These are phyloP conservation scores for Beta lomatogona DNA, from an alignment of 179 eudicot genomes.

Conservation along the genomic window DNA sequence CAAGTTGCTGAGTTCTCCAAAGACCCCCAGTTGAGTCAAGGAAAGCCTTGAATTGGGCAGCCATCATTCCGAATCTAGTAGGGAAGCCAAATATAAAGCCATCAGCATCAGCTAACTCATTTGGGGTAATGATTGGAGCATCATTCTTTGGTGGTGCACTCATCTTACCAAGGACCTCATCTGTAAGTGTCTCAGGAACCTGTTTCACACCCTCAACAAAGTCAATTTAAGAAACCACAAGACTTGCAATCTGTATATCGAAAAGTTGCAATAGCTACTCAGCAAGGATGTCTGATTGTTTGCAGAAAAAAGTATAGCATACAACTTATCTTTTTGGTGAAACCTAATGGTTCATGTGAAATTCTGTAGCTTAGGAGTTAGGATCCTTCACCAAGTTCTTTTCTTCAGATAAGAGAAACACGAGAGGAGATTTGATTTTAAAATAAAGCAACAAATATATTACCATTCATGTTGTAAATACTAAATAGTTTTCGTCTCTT, in stretches of 20 bases:
- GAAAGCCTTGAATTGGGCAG: slow-evolving; percentile 81
- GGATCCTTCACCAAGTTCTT: background rate
- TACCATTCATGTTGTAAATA: too few relatives aligned
- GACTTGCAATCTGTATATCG: background rate
- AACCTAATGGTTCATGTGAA: background rate
- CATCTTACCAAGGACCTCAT: slow-evolving; percentile 70
- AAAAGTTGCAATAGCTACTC: background rate
- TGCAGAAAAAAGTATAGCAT: background rate
- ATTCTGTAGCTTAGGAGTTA: background rate
- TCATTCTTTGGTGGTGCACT: slow-evolving; percentile 65
- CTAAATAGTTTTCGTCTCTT: too few relatives aligned
- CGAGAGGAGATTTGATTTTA: too few relatives aligned
- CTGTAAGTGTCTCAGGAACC: slow-evolving; percentile 75
- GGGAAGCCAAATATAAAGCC: slow-evolving; percentile 83
- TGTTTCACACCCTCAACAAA: slow-evolving; percentile 28
- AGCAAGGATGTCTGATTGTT: background rate
- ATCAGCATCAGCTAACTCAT: slow-evolving; percentile 68
- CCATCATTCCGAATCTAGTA: slow-evolving; percentile 86
- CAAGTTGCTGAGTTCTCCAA: slow-evolving; percentile 68
- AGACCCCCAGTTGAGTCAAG: slow-evolving; percentile 71
- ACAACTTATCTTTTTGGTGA: background rate
- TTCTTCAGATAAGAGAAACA: background rate
- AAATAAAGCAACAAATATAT: too few relatives aligned
- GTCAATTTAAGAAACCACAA: slow-evolving; percentile 12
- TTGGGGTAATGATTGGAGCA: slow-evolving; percentile 52